These are phyloP conservation scores for Colletotrichum tropicale DNA, from an alignment of 2,329 filamentous ascomycete genomes.

Conservation along the genomic window DNA sequence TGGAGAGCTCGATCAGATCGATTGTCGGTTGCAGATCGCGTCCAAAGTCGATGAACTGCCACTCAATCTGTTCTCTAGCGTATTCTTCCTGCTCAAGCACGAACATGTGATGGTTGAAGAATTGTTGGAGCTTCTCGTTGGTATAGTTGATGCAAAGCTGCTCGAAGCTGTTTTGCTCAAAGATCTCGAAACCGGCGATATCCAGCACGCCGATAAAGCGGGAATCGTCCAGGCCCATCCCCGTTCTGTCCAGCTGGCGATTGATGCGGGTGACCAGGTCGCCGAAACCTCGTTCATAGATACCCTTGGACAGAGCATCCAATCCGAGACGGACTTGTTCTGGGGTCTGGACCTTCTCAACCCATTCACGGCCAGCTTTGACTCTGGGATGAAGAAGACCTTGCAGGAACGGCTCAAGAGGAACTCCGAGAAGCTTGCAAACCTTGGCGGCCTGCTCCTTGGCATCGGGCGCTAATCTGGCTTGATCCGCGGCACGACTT, in stretches of 20 bases:
- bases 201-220: conserved; percentile 98
- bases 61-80: conserved; percentile 95
- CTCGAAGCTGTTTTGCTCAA: conserved; percentile 97
- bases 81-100: conserved; percentile 99
- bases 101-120: conserved; percentile 99
- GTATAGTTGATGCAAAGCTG: conserved; percentile 99
- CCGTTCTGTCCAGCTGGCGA: conserved; percentile 83
- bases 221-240: conserved; percentile 80
- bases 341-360: conserved; percentile 96
- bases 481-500: conserved; percentile 89
- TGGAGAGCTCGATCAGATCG: conserved; percentile 92
- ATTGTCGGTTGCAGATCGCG: conserved; percentile 97
- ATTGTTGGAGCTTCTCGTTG: conserved; percentile 98
- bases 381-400: conserved; percentile 91
- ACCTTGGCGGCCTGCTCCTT: conserved; percentile 78
- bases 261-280: conserved; percentile 94
- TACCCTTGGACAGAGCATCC: conserved; percentile 93
- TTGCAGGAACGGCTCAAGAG: conserved; percentile 83
- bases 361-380: conserved; percentile 96
- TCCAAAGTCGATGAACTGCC: conserved; percentile 99
- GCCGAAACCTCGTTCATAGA: conserved; percentile 95
- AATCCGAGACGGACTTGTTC: conserved; percentile 92
- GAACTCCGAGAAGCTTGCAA: conserved; percentile 84
- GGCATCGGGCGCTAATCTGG: conserved; percentile 77
- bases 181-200: conserved; percentile 99